Evolutionary conservation across 352 stramenopile genomes (phyloP), one percentile per base, ranked within the genome.

Genomic region (Plasmopara viticola): DNA sequence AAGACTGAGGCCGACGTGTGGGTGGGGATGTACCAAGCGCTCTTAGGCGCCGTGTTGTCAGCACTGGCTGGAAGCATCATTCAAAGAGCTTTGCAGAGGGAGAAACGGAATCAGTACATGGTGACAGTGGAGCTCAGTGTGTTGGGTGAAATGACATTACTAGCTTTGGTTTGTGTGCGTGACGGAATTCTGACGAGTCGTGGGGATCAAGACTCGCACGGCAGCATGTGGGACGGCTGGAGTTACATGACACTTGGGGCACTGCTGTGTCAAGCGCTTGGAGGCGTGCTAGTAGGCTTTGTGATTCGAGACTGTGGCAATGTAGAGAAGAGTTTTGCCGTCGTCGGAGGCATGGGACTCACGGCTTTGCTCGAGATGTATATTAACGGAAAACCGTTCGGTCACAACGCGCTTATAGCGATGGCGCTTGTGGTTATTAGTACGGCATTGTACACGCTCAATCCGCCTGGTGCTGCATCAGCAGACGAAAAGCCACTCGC

Each of bases 281-380:
- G 83, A 44, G 78, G 83, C 15, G 69, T 93, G 13, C 39, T 90
- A 14, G 83, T 93, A 15, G 83, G 78, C 12, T 87, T 89, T 49
- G 83, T 94, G 31, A 94, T 90, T 58, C 87, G 87, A 62, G 72
- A 90, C 65, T 89, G 78, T 35, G 83, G 83, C 7, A 91, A 90
- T 57, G 79, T 94, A 17, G 76, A 90, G 47, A 90, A 91, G 62
- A 86, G 69, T 58, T 91, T 94, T 52, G 78, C 78, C 0, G 83
- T 91, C 13, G 83, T 94, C 31, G 64, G 74, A 17, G 83, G 83
- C 12, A 89, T 91, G 71, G 73, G 86, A 51, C 83, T 91, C 48
- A 90, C 80, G 13, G 83, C 83, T 17, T 46, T 81, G 37, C 53
- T 88, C 20, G 77, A 92, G 63, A 79, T 67, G 18, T 53, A 77